Base-by-base conservation (phyloP, 768 basidiomycete genomes). In the Dentipellis sp. region DNA sequence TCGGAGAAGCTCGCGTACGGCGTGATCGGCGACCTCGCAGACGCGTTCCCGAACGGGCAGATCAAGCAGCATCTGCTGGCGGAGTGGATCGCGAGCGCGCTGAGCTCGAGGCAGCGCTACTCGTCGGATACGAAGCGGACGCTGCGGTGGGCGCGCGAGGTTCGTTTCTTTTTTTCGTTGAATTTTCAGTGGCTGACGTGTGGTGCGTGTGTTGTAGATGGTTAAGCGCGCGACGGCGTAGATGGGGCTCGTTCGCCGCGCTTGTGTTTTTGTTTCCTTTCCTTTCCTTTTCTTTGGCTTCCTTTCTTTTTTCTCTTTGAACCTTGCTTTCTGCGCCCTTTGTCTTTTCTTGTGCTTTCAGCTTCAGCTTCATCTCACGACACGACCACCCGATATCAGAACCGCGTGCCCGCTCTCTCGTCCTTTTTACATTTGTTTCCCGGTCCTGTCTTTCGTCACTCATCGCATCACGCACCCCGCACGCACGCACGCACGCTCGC, bases 131-230 rank as follows among this genome's bases (percentile, higher is more conserved):
- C 86, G 38, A 93, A 87, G 80, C 88, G 84, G 77, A 91, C 89
- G 3, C 75, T 92, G 73, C 87, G 90, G 59, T 97, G 94, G 92
- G 92, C 94, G 17, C 82, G 89, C 53, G 93, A 97, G 81, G 93
- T 94, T 61, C 53, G 81, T 59, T 59, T 37, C 21, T 22, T 29
- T 23, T 42, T 50, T 47, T 51, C 50, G 14, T n/a, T n/a, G n/a
- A 34, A 14, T 42, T 63, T 46, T 50, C 37, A 23, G 10, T 11
- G 38, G 42, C 29, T 29, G 29, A 58, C 53, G 12, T 42, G 36
- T 17, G 36, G 19, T 22, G 29, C 29, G 39, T 19, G 29, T 34
- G 39, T 19, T 58, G 19, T 53, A 91, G 89, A 85, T 86, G 83
- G 80, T 90, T 63, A 91, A 87, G 72, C 75, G 75, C 22, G 89